Conservation (phyloP, 177 flowering plant genomes). For the Vitis hybrid region DNA sequence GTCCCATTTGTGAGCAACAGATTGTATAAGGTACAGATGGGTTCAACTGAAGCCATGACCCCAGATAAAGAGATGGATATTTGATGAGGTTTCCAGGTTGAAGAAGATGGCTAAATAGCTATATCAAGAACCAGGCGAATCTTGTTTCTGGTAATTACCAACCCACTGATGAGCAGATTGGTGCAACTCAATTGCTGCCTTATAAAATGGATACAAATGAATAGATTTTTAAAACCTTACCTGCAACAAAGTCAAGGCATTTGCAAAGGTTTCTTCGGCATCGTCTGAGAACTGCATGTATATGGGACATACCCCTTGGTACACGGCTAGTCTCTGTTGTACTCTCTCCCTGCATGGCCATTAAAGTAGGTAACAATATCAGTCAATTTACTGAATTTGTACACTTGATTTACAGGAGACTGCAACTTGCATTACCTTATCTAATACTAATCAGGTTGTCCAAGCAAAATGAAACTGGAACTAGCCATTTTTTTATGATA, state of each 20-base stretch:
- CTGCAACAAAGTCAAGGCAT: slow-evolving; percentile 62
- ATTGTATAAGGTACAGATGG: too few relatives aligned
- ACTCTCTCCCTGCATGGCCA: slow-evolving; percentile 73
- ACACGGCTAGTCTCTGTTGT: slow-evolving; percentile 84
- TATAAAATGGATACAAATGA: not conserved
- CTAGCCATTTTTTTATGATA: too few relatives aligned
- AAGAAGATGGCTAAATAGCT: not conserved
- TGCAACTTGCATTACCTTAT: too few relatives aligned
- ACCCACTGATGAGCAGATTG: not conserved
- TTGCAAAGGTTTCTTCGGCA: slow-evolving; percentile 78
- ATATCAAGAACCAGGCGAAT: not conserved
- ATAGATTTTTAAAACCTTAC: slow-evolving; percentile 29
- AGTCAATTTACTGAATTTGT: not conserved
- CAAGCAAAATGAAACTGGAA: too few relatives aligned
- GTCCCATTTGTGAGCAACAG: too few relatives aligned
- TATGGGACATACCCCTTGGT: slow-evolving; percentile 93
- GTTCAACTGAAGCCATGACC: too few relatives aligned
- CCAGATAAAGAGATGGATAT: too few relatives aligned
- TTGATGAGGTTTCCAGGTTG: too few relatives aligned
- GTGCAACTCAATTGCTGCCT: not conserved
- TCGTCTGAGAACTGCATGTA: slow-evolving; percentile 82
- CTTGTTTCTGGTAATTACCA: not conserved
- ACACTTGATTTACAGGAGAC: too few relatives aligned
- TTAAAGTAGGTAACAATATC: slow-evolving; percentile 1
- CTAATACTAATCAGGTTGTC: too few relatives aligned